Evolutionary conservation across 2,329 filamentous ascomycete species (phyloP), one percentile per base, ranked within the genome.

Genomic region (Whalleya microplaca): DNA sequence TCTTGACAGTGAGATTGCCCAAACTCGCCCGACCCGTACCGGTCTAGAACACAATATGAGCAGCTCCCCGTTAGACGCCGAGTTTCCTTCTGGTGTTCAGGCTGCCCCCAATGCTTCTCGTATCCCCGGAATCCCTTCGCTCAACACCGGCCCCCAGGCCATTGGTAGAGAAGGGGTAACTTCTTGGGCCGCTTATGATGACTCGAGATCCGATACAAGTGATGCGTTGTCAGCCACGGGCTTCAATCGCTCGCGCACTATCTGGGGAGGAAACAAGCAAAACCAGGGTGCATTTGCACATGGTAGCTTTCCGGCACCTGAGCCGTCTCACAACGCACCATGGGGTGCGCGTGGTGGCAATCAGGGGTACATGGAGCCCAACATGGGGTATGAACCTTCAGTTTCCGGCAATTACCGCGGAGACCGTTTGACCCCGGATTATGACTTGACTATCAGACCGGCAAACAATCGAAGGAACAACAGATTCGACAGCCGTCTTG

Each of bases 1-100:
- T 54, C 85, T 92, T 69, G 88, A 90, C 55, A 82, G 90, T 51
- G 87, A 92, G 74, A 80, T 91, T 58, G 80, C 85, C 41, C 84
- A 89, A 61, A 85, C 80, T 21, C 85, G 85, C 27, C 81, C 85
- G 53, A 77, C 78, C 32, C 85, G 84, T 65, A 77, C 83, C 51
- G 88, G 84, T 10, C 75, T 83, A 52, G 83, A 85, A 46, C 82
- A 84, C 21, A 53, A 56, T 18, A 55, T 51, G n/a, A 58, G 61
- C 10, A 67, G 68, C 14, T 72, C 71, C 47, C 63, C 70, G 1
- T 54, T 71, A 7, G 66, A 71, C 45, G 43, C 51, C 50, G 65
- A 70, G 12, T 65, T 68, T 53, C 61, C 48, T 29, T 55, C 64
- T n/a, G 66, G 56, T 19, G 55, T 55, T 27, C 67, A 58, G 42